phyloP scores from a whole-genome alignment of 2,329 filamentous ascomycete species.

The Mariannaea elegans region DNA sequence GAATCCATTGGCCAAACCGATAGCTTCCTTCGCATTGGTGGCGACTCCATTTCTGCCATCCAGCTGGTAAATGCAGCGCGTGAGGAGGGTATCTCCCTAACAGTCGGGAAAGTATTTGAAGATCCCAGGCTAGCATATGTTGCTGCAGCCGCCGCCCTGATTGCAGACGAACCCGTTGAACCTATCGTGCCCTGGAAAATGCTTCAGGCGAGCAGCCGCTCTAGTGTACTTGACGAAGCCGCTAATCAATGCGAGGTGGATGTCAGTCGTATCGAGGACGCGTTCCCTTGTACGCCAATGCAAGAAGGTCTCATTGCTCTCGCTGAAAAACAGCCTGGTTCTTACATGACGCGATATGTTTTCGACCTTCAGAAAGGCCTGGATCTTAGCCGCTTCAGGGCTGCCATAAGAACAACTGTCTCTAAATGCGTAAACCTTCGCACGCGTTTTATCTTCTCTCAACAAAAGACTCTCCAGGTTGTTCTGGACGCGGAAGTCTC shows the following conservation, averaged over 20 bases:
- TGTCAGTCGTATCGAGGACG: conserved; percentile 35
- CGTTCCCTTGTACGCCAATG: conserved; percentile 7
- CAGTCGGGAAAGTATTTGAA: too few species aligned
- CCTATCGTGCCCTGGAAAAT: too few species aligned
- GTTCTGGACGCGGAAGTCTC: background rate
- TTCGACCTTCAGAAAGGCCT: background rate
- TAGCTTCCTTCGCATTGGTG: too few species aligned
- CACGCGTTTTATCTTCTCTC: background rate
- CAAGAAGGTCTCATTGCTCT: conserved; percentile 8
- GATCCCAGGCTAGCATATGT: background rate
- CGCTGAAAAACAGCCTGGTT: background rate
- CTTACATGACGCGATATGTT: background rate
- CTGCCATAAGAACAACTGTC: background rate
- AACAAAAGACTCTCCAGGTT: background rate
- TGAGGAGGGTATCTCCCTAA: too few species aligned
- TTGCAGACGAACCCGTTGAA: too few species aligned
- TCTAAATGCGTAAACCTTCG: background rate
- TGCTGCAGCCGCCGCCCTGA: conserved; percentile 26
- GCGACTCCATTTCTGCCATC: too few species aligned
- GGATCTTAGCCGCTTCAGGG: background rate
- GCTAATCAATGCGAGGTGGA: background rate
- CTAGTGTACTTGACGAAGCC: background rate
- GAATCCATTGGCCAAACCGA: conserved; percentile 23
- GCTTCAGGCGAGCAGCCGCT: background rate
- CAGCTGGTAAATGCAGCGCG: too few species aligned